Evolutionary conservation across 371 early-diverging fungal genomes (phyloP).

Genomic region (Rhizopus sp.): DNA sequence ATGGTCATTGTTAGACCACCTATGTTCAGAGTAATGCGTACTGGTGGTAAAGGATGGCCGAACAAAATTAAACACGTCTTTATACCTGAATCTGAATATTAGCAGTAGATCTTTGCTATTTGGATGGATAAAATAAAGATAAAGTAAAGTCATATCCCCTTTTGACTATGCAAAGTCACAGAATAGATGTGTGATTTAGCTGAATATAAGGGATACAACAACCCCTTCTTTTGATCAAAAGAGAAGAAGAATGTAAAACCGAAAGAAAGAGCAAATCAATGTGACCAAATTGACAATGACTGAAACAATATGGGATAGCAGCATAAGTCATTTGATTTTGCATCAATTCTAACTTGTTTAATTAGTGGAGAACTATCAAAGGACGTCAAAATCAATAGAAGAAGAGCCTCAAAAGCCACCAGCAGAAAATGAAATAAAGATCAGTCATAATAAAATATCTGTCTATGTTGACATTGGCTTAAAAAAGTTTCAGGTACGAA

Average conservation of each 20-base stretch:
- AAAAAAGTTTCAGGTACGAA: slow-evolving; percentile 35
- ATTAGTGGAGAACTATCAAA: slow-evolving; percentile 46
- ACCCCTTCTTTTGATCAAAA: background rate
- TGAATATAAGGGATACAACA: slow-evolving; percentile 7
- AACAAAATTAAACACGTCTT: slow-evolving; percentile 26
- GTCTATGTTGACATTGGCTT: slow-evolving; percentile 40
- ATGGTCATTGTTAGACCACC: slow-evolving; percentile 43
- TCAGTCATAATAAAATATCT: slow-evolving; percentile 37
- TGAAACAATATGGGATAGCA: slow-evolving; percentile 1
- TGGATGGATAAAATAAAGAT: slow-evolving; percentile 31
- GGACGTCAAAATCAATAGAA: slow-evolving; percentile 24
- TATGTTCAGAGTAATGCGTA: slow-evolving; percentile 20
- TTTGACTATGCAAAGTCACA: background rate
- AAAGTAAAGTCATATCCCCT: slow-evolving; percentile 7
- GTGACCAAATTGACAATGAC: slow-evolving; percentile 9
- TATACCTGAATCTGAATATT: slow-evolving; percentile 32
- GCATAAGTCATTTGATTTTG: background rate
- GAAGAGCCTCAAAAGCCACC: slow-evolving; percentile 25
- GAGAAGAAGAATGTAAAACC: slow-evolving; percentile 2
- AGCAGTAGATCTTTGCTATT: slow-evolving; percentile 10
- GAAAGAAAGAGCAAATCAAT: slow-evolving; percentile 1
- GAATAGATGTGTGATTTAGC: slow-evolving; percentile 8
- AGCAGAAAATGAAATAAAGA: slow-evolving; percentile 47
- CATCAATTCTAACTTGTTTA: slow-evolving; percentile 2
- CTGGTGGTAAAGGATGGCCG: slow-evolving; percentile 51